Percentiles rank a stretch among this genome's conserved stretches.
Evolutionary conservation across 164 flowering plant species (phyloP).

Genomic region (Tinospora cordifolia): DNA sequence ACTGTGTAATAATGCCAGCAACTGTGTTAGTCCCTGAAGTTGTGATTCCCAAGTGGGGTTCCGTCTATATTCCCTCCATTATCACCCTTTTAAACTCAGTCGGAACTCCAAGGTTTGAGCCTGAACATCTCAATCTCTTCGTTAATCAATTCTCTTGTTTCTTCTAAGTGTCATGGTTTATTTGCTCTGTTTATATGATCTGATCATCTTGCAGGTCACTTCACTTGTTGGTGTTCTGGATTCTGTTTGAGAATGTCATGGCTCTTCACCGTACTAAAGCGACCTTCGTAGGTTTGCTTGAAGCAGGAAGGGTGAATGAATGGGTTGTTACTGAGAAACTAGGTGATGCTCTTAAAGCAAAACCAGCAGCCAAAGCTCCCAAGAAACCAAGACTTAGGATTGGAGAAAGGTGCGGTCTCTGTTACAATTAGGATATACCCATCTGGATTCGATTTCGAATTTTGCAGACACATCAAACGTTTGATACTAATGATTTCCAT

Average conservation of each 20-base stretch:
- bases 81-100: conserved; percentile 89
- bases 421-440: too few species aligned
- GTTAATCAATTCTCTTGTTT: not conserved
- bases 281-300: conserved; percentile 77
- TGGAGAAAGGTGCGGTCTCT: conserved; percentile 51
- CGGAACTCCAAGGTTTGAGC: conserved; percentile 80
- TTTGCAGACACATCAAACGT: not conserved
- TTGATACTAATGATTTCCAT: not conserved
- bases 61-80: conserved; percentile 84
- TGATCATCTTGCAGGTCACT: conserved; percentile 50
- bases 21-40: conserved; percentile 89
- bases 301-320: conserved; percentile 85
- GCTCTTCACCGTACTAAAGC: conserved; percentile 94
- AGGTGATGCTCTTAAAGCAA: conserved; percentile 62
- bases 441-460: not conserved
- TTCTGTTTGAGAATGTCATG: conserved; percentile 97
- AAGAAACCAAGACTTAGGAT: conserved; percentile 39
- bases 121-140: not conserved
- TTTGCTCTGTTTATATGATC: not conserved
- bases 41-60: conserved; percentile 89
- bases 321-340: conserved; percentile 98
- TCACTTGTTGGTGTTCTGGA: conserved; percentile 91
- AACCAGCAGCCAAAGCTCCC: conserved; percentile 31
- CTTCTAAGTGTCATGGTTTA: not conserved
- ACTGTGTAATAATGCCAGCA: conserved; percentile 82